Evolutionary conservation across 257 asterid genomes (phyloP).

Genomic region (Asclepias syriaca): DNA sequence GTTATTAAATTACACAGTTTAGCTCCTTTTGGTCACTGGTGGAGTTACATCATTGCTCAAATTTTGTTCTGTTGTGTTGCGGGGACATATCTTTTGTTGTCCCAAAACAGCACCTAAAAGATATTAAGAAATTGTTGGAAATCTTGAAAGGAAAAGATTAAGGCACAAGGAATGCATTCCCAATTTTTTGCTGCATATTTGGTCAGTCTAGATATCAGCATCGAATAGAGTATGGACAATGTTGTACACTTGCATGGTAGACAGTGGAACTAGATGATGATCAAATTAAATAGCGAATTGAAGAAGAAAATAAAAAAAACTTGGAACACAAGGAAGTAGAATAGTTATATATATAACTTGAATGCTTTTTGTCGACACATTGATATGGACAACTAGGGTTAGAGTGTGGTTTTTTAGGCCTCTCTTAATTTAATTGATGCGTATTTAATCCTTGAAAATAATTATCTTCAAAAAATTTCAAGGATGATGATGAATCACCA

Average conservation of each 20-base stretch:
- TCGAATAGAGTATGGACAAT: neutral
- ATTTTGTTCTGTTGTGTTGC: neutral
- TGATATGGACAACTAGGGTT: neutral
- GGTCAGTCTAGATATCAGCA: neutral
- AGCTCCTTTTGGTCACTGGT: neutral
- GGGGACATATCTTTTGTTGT: neutral
- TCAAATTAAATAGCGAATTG: neutral
- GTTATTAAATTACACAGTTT: neutral
- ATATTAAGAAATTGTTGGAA: neutral
- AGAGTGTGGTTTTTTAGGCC: neutral
- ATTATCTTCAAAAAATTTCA: conserved; percentile 8
- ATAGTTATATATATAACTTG: neutral
- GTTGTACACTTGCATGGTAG: neutral
- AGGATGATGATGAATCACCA: conserved; percentile 56
- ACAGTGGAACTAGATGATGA: neutral
- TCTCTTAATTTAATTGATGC: neutral
- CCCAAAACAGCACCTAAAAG: neutral
- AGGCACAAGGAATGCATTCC: neutral
- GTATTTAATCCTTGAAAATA: neutral
- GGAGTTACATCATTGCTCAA: neutral
- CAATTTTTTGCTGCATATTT: neutral
- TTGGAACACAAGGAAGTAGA: neutral
- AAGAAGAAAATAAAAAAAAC: too few species aligned
- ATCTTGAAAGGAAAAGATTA: neutral
- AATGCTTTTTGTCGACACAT: neutral